A percentile compares a stretch with the other conserved stretches of the same genome.
Evolutionary conservation across 2,329 filamentous ascomycete genomes (phyloP).

Genomic region (Nothophaeocryptopus gaeumannii): DNA sequence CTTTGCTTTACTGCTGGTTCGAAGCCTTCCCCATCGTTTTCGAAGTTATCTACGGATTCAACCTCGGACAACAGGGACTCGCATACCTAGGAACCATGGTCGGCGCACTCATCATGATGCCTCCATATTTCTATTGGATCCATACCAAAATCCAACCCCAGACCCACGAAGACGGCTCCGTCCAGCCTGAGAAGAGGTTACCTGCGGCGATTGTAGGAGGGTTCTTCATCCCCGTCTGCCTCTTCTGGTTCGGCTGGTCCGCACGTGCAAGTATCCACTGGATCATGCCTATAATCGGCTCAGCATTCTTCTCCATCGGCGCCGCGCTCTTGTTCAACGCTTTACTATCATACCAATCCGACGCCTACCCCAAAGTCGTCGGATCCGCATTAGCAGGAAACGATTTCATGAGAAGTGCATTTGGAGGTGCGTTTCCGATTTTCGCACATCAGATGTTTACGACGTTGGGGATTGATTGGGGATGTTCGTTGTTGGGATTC

Average conservation of each 20-base stretch:
- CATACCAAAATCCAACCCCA: constrained; percentile 36
- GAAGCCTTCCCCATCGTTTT: constrained; percentile 44
- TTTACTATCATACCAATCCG: constrained; percentile 40
- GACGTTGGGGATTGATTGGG: constrained; percentile 38
- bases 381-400: constrained; percentile 43
- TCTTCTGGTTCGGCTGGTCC: constrained; percentile 45
- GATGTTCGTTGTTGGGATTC: constrained; percentile 36
- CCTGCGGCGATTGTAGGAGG: constrained; percentile 36
- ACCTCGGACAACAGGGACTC: constrained; percentile 35
- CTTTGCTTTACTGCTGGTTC: constrained; percentile 43
- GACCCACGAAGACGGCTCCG: constrained; percentile 37
- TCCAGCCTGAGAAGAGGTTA: constrained; percentile 39
- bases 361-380: constrained; percentile 40
- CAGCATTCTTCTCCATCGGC: constrained; percentile 32
- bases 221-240: constrained; percentile 39
- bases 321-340: constrained; percentile 45
- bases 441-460: constrained; percentile 36
- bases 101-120: constrained; percentile 34
- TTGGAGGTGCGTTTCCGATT: constrained; percentile 42
- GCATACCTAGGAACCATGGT: constrained; percentile 40
- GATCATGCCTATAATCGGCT: constrained; percentile 40
- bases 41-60: constrained; percentile 38
- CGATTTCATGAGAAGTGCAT: constrained; percentile 39
- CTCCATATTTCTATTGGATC: constrained; percentile 38
- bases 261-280: constrained; percentile 32